A percentile compares a stretch with the other conserved stretches of the same genome.
Evolutionary conservation across 768 basidiomycete genomes (phyloP).

Genomic region (Hypholoma fasciculare): DNA sequence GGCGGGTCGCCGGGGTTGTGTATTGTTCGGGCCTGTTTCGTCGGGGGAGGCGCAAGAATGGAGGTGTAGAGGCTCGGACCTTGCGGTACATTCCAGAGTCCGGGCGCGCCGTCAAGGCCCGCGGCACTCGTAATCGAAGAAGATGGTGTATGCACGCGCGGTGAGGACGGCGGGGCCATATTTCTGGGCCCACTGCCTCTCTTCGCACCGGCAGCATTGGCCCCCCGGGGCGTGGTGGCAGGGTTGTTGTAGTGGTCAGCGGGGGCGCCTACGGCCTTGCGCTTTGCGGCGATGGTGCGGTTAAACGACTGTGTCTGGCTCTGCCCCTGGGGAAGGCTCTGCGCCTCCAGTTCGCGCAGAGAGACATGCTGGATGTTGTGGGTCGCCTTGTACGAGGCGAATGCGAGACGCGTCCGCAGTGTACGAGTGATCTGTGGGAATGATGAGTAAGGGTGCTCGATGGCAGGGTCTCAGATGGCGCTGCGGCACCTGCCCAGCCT

Average conservation of each 20-base stretch:
- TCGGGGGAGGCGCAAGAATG: slow-evolving; percentile 74
- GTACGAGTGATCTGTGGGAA: slow-evolving; percentile 71
- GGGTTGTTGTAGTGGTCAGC: slow-evolving; percentile 53
- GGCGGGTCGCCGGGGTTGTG: slow-evolving; percentile 74
- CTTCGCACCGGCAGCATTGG: slow-evolving; percentile 13
- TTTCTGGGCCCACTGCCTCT: slow-evolving; percentile 41
- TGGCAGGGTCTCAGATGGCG: slow-evolving; percentile 27
- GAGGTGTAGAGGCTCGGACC: slow-evolving; percentile 70
- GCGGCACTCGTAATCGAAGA: slow-evolving; percentile 21
- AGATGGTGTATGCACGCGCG: slow-evolving; percentile 34
- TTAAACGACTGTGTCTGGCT: slow-evolving; percentile 40
- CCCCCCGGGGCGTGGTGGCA: slow-evolving; percentile 41
- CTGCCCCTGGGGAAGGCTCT: slow-evolving; percentile 53
- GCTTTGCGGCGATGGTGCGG: slow-evolving; percentile 61
- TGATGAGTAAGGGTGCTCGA: slow-evolving; percentile 34
- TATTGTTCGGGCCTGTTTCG: slow-evolving; percentile 78
- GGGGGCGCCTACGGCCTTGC: slow-evolving; percentile 44
- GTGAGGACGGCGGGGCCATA: slow-evolving; percentile 46
- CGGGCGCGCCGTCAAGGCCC: slow-evolving; percentile 26
- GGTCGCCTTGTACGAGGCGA: slow-evolving; percentile 82
- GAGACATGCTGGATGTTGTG: slow-evolving; percentile 69
- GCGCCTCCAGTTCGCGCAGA: slow-evolving; percentile 72
- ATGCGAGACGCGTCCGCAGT: slow-evolving; percentile 76
- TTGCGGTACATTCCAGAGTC: slow-evolving; percentile 34
- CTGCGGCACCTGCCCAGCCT: neutral